A percentile compares a stretch with the other conserved stretches of the same genome.
Conservation (phyloP, 2,329 filamentous ascomycete species). For the Byssothecium circinans region DNA sequence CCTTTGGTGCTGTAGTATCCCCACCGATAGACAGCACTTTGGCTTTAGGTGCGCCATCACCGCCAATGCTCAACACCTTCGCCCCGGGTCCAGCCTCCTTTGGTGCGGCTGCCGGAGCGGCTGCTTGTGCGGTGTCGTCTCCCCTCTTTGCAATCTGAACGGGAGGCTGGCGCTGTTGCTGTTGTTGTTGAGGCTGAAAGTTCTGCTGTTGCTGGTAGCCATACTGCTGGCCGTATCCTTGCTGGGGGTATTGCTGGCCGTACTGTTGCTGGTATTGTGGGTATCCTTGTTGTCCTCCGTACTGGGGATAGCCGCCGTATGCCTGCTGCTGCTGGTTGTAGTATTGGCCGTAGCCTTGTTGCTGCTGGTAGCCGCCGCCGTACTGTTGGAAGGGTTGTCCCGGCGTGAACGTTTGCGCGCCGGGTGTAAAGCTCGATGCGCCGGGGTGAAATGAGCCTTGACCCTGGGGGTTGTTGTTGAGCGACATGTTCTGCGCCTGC, state of each 20-base stretch:
- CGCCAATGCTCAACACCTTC: conserved; percentile 67
- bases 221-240: conserved; percentile 27
- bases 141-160: conserved; percentile 65
- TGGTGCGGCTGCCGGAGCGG: conserved; percentile 46
- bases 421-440: conserved; percentile 72
- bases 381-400: conserved; percentile 67
- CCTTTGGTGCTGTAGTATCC: conserved; percentile 58
- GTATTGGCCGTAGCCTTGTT: conserved; percentile 54
- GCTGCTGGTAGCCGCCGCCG: conserved; percentile 40
- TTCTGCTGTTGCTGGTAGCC: conserved; percentile 48
- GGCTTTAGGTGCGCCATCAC: conserved; percentile 57
- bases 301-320: conserved; percentile 41
- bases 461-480: conserved; percentile 39
- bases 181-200: conserved; percentile 45
- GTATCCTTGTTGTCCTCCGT: conserved; percentile 56
- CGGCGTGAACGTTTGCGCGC: conserved; percentile 70
- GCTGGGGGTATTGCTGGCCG: conserved; percentile 26
- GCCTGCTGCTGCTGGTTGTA: conserved; percentile 33
- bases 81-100: conserved; percentile 54
- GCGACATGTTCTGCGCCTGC: conserved; percentile 51
- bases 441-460: conserved; percentile 51
- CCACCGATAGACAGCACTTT: conserved; percentile 64
- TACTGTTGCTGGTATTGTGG: conserved; percentile 49
- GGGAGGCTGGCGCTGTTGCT: conserved; percentile 56
- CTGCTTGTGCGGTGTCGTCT: conserved; percentile 52